A percentile compares a stretch with the other conserved stretches of the same genome.
phyloP scores from a whole-genome alignment of 148 eudicot species.

The Fallopia convolvulus region DNA sequence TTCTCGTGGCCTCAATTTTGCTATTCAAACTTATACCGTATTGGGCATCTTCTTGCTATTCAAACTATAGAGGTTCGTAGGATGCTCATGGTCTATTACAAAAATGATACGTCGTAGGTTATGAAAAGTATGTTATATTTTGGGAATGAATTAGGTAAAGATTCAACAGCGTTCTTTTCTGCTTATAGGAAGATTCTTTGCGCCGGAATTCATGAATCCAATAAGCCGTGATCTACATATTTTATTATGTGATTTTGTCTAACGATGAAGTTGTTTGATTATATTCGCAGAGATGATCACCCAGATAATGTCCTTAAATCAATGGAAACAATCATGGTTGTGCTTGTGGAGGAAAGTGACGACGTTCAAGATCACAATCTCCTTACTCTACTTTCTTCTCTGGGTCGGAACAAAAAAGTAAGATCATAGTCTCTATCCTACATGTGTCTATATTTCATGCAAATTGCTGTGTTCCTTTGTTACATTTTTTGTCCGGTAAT shows the following conservation, averaged over 20 bases:
- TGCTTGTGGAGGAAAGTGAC: conserved; percentile 93
- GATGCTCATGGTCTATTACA: neutral
- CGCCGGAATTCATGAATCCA: neutral
- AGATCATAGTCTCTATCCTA: conserved; percentile 16
- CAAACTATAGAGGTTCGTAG: neutral
- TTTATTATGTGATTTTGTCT: neutral
- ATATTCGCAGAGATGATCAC: conserved; percentile 81
- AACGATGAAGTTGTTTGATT: neutral
- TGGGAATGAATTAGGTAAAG: neutral
- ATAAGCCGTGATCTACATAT: neutral
- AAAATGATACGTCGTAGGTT: neutral
- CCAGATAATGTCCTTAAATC: conserved; percentile 57
- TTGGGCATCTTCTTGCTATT: neutral
- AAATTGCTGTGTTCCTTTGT: neutral
- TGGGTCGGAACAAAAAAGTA: conserved; percentile 69
- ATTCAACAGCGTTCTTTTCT: neutral
- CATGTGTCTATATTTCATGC: neutral
- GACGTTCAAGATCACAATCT: conserved; percentile 66
- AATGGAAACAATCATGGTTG: conserved; percentile 77
- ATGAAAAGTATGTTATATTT: neutral
- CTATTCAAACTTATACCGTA: neutral
- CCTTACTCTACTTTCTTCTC: conserved; percentile 55
- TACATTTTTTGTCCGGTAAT: neutral
- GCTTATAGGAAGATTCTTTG: neutral
- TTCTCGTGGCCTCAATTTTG: neutral